Base-by-base conservation (phyloP, 1,139 yeast species). In the Saccharomyces hybrid region DNA sequence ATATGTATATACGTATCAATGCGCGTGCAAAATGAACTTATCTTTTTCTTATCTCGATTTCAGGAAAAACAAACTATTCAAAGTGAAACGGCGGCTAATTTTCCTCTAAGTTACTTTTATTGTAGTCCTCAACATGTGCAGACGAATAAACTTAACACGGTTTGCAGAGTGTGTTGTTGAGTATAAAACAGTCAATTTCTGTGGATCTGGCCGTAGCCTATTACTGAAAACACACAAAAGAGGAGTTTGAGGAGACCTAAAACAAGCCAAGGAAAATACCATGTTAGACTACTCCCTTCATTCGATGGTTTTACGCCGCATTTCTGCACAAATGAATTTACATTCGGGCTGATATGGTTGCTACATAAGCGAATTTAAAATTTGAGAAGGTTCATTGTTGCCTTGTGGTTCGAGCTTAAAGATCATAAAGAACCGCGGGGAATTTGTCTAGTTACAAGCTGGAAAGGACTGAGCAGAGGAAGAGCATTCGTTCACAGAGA, bases 261-360 rank as follows among this genome's bases (percentile, higher is more conserved):
- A 31, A 13, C 14, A 32, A 32, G 16, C 8, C 7, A n/a, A 14
- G 16, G 38, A 32, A 11, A 46, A 32, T 49, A 20, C n/a, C n/a
- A 32, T 31, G 52, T 28, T 49, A n/a, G 54, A 38, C 26, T 49
- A 54, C 11, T 26, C 49, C n/a, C 31, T 28, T 25, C 31, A 27
- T 16, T 13, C 20, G 20, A 4, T 20, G 51, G 6, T 47, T 14
- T n/a, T 32, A 5, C 16, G 14, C 16, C 38, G 16, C n/a, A 7
- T 32, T 32, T n/a, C 16, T 7, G 4, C 16, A 11, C 20, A 34
- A 34, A 8, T 14, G 20, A 14, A 34, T 9, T 34, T 16, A 5
- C 42, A 8, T 34, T 14, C 23, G 2, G 13, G 42, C 14, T 34
- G 20, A 14, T 34, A 16, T 16, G 42, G 5, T 34, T 34, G 20